Percentiles rank a stretch among this genome's conserved stretches.
Evolutionary conservation across 768 basidiomycete species (phyloP).

Genomic region (Royoungia palumana): DNA sequence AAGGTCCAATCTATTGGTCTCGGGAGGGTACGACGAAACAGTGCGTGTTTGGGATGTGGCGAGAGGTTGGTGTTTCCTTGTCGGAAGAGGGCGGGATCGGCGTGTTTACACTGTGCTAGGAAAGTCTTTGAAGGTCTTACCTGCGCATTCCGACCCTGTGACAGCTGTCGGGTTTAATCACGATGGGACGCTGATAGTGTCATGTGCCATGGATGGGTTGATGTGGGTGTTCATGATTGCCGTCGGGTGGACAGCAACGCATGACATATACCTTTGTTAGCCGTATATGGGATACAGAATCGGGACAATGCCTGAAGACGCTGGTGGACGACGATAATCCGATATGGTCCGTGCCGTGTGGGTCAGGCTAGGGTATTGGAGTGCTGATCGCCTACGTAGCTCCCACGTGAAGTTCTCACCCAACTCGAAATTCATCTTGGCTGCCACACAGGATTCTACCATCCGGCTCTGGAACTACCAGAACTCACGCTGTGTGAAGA

Average conservation of each 20-base stretch:
- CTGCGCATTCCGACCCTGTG: conserved; percentile 97
- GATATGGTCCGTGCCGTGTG: conserved; percentile 56
- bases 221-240: conserved; percentile 58
- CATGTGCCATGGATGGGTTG: conserved; percentile 94
- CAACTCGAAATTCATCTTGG: conserved; percentile 86
- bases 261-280: conserved; percentile 41
- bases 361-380: neutral
- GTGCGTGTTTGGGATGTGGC: conserved; percentile 97
- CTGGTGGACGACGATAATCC: conserved; percentile 96
- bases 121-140: conserved; percentile 79
- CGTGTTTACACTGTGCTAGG: conserved; percentile 42
- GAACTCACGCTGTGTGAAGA: conserved; percentile 87
- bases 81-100: neutral
- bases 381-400: conserved; percentile 36
- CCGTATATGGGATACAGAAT: conserved; percentile 96
- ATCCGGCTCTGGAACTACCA: conserved; percentile 95
- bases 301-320: conserved; percentile 97
- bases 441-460: conserved; percentile 91
- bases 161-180: conserved; percentile 92
- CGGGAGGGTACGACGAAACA: conserved; percentile 94
- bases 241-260: neutral
- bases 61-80: conserved; percentile 49
- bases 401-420: conserved; percentile 90
- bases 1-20: conserved; percentile 84
- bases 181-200: conserved; percentile 92